These are phyloP conservation scores for Phoma sp. DNA, from an alignment of 2,329 filamentous ascomycete genomes.

Conservation along the genomic window DNA sequence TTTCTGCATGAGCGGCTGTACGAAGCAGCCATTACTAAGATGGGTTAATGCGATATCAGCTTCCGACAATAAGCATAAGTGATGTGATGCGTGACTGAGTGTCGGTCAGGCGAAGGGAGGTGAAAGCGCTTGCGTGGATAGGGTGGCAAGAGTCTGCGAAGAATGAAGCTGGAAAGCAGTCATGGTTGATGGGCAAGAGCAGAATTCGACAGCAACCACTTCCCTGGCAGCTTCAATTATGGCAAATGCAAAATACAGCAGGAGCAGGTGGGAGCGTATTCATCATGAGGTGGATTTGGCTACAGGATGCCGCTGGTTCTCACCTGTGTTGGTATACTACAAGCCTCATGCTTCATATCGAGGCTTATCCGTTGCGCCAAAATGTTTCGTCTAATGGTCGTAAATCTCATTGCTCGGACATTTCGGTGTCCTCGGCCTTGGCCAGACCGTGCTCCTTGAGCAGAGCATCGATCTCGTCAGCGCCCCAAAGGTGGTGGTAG, in stretches of 20 bases:
- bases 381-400: constrained; percentile 27
- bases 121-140: constrained; percentile 4
- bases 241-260: background rate
- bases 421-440: constrained; percentile 60
- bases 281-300: constrained; percentile 36
- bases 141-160: background rate
- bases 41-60: constrained; percentile 20
- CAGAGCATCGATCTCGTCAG: constrained; percentile 92
- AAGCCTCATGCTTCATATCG: constrained; percentile 37
- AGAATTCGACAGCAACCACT: no score
- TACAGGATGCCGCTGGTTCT: constrained; percentile 34
- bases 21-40: constrained; percentile 35
- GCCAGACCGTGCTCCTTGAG: constrained; percentile 95
- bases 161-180: background rate
- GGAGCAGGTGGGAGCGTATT: constrained; percentile 3
- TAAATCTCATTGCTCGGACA: constrained; percentile 41
- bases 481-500: constrained; percentile 97
- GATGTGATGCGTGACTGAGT: constrained; percentile 22
- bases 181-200: background rate
- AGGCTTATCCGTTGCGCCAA: constrained; percentile 31
- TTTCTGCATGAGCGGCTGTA: constrained; percentile 11
- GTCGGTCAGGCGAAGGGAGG: constrained; percentile 8
- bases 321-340: constrained; percentile 42
- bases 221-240: background rate
- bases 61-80: constrained; percentile 17